Percentiles rank a stretch among this genome's conserved stretches.
Conservation (phyloP, 2,329 filamentous ascomycete species). For the Ophiostoma triangulosporum region DNA sequence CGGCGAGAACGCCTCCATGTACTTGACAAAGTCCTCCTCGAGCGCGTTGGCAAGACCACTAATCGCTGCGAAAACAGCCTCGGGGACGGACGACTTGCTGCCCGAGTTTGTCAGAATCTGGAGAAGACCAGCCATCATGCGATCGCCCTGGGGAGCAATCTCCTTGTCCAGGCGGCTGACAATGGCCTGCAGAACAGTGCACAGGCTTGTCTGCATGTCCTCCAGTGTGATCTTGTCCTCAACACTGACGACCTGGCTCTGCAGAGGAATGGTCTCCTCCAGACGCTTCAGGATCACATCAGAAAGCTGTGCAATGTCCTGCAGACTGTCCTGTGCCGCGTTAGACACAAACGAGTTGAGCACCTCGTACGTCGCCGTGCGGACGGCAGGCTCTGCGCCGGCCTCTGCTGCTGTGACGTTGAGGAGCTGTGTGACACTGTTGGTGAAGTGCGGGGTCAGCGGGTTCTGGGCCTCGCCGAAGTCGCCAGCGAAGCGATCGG, state of each 20-base stretch:
- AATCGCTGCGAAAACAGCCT: slow-evolving; percentile 83
- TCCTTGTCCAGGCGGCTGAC: slow-evolving; percentile 84
- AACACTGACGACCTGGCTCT: slow-evolving; percentile 86
- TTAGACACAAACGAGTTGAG: slow-evolving; percentile 90
- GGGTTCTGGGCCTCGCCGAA: slow-evolving; percentile 64
- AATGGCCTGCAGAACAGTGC: slow-evolving; percentile 82
- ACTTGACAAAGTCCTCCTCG: slow-evolving; percentile 87
- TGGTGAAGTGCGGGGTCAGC: slow-evolving; percentile 82
- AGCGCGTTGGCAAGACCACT: slow-evolving; percentile 84
- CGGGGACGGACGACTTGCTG: slow-evolving; percentile 83
- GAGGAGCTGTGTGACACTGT: slow-evolving; percentile 75
- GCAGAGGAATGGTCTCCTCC: slow-evolving; percentile 78
- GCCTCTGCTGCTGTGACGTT: slow-evolving; percentile 66
- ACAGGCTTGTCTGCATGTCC: slow-evolving; percentile 94
- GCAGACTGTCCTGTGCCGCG: slow-evolving; percentile 72
- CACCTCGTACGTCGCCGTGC: slow-evolving; percentile 94
- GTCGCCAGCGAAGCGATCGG: slow-evolving; percentile 87
- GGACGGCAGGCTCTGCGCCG: slow-evolving; percentile 65
- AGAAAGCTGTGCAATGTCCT: slow-evolving; percentile 67
- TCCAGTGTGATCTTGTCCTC: slow-evolving; percentile 93
- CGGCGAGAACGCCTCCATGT: slow-evolving; percentile 90
- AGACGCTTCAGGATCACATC: slow-evolving; percentile 83
- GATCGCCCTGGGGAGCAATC: slow-evolving; percentile 77
- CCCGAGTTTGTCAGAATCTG: slow-evolving; percentile 66
- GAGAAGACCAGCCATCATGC: slow-evolving; percentile 82